Base-by-base conservation (phyloP, 1,284 basidiomycete genomes). In the Filobasidium uniguttulatum region DNA sequence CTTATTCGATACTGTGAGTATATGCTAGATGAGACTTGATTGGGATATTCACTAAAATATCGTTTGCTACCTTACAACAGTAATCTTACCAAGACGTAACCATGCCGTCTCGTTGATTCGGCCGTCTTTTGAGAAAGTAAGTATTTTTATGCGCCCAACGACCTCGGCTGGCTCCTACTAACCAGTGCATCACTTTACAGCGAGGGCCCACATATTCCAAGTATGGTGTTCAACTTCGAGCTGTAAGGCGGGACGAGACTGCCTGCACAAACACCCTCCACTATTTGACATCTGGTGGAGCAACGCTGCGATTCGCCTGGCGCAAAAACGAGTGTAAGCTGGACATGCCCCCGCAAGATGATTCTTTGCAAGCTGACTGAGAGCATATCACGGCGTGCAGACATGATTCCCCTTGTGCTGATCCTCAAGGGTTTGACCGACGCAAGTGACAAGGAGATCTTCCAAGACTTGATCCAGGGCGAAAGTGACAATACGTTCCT, bases 401-500 rank as follows among this genome's bases (percentile, higher is more conserved):
- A 96, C 71, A 91, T 97, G 64, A 87, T 98, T 38, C 94, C 94
- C 3, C 84, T 97, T 64, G 90, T 98, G 80, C 80, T 99, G 55
- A 77, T 98, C 60, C 77, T 99, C 59, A 98, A 98, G 66, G 91
- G 91, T 29, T 79, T 98, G 33, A 80, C 91, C n/a, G 78, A 82
- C 53, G 87, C 91, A 14, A 89, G 85, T 20, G 94, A 99, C 74
- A 87, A 85, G 68, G 94, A 98, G 67, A 90, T 99, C 54, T 98
- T 98, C 62, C 85, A 93, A 66, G 86, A 88, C n/a, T 77, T 99
- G 59, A 83, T 94, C 60, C 94, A 97, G 81, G 83, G 90, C 62
- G 93, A 97, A 66, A 89, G 90, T 64, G 83, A 87, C 52, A 93
- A 99, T 68, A 98, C 94, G 0, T 98, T 97, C 73, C 72, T 98